These are phyloP conservation scores for Misopates orontium DNA, from an alignment of 257 asterid genomes.

Conservation along the genomic window DNA sequence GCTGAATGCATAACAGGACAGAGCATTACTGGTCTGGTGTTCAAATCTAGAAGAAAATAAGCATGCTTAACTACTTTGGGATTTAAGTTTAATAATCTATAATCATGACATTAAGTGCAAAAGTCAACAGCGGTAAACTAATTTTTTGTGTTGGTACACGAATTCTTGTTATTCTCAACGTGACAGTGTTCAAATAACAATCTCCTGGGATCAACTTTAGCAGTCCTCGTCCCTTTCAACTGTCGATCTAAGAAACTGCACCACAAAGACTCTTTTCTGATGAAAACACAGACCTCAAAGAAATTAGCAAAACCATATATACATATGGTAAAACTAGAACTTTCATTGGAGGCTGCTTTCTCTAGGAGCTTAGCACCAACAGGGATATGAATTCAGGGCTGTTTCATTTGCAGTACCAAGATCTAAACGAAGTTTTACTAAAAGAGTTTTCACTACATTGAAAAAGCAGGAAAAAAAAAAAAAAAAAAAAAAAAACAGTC, in stretches of 20 bases:
- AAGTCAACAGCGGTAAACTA: neutral
- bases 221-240: slow-evolving; percentile 6
- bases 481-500: too few species aligned
- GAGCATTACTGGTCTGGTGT: neutral
- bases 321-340: slow-evolving; percentile 9
- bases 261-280: neutral
- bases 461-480: too few species aligned
- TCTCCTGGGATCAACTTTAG: slow-evolving; percentile 12
- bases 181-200: neutral
- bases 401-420: neutral
- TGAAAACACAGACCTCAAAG: too few species aligned
- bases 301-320: too few species aligned
- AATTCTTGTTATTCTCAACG: slow-evolving; percentile 4
- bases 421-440: neutral
- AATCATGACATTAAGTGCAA: neutral
- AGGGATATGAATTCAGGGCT: neutral
- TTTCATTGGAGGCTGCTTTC: neutral
- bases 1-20: neutral
- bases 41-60: neutral
- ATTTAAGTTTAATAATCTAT: neutral
- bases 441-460: neutral
- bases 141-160: neutral
- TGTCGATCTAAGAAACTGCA: neutral
- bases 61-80: neutral
- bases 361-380: neutral